phyloP scores from a whole-genome alignment of 2,329 filamentous ascomycete species.

The Colletotrichum higginsianum region DNA sequence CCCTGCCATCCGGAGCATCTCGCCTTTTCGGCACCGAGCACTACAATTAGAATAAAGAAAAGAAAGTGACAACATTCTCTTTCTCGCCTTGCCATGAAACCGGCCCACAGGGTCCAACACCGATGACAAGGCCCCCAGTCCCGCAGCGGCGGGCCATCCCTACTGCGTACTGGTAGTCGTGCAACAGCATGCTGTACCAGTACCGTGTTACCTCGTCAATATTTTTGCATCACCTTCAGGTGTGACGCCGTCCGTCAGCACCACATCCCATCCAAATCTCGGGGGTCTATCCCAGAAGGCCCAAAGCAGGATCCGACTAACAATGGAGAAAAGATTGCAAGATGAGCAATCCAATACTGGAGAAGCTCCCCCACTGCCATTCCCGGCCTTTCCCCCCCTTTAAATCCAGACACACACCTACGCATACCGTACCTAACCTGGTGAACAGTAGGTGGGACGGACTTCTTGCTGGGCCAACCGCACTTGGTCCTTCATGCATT shows the following conservation, averaged over 20 bases:
- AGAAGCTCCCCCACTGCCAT: not conserved
- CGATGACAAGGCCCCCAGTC: not conserved
- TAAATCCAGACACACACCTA: not conserved
- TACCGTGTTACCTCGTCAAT: not conserved
- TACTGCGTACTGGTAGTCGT: not conserved
- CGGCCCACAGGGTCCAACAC: not conserved
- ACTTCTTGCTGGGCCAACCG: not conserved
- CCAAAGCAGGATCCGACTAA: not conserved
- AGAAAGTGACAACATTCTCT: not conserved
- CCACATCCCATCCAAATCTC: not conserved
- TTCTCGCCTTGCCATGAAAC: not conserved
- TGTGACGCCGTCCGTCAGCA: not conserved
- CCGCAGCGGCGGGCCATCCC: not conserved
- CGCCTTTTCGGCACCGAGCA: constrained; percentile 18
- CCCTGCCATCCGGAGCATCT: not conserved
- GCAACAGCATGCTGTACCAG: no score
- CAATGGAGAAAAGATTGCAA: no score
- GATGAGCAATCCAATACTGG: not conserved
- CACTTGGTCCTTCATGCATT: not conserved
- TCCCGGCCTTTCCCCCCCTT: not conserved
- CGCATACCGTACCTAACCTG: no score
- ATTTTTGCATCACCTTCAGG: not conserved
- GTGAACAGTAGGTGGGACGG: no score
- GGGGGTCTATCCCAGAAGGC: not conserved
- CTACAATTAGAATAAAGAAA: no score